Conservation (phyloP, 352 stramenopile species). For the Phytophthora sp. region DNA sequence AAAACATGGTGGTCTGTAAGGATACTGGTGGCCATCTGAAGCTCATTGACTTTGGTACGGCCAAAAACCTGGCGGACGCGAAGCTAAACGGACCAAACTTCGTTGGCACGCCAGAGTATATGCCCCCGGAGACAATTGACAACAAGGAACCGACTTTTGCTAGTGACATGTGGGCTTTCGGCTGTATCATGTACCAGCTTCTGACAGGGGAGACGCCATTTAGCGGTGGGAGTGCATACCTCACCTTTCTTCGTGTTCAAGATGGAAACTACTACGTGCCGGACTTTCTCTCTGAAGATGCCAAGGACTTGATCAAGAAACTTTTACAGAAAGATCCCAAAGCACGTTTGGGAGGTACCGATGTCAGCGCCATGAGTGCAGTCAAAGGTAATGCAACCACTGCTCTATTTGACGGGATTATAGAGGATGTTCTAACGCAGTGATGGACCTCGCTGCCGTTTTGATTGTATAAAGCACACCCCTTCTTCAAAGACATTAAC, state of each 20-base stretch:
- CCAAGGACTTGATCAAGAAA: conserved; percentile 67
- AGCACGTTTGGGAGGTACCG: conserved; percentile 36
- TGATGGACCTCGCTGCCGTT: too few relatives aligned
- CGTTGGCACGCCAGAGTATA: conserved; percentile 90
- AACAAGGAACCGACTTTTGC: conserved; percentile 71
- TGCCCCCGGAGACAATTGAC: conserved; percentile 86
- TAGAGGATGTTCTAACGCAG: background rate
- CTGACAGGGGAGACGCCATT: conserved; percentile 84
- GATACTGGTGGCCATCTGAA: conserved; percentile 61
- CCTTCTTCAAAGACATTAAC: conserved; percentile 75
- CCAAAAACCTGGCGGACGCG: conserved; percentile 69
- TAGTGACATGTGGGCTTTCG: conserved; percentile 81
- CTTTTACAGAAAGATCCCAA: conserved; percentile 58
- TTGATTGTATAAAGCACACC: conserved; percentile 52
- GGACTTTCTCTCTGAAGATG: conserved; percentile 63
- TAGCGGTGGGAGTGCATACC: conserved; percentile 75
- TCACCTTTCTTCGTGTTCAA: conserved; percentile 82
- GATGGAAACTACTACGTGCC: conserved; percentile 63
- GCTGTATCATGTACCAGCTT: conserved; percentile 81
- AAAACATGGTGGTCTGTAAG: conserved; percentile 94
- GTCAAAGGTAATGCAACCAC: conserved; percentile 61
- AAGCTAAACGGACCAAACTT: conserved; percentile 85
- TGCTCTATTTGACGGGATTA: background rate
- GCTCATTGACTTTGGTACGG: conserved; percentile 87
- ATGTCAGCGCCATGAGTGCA: conserved; percentile 40